Conservation (phyloP, 768 basidiomycete species). For the Podaxis sp. region DNA sequence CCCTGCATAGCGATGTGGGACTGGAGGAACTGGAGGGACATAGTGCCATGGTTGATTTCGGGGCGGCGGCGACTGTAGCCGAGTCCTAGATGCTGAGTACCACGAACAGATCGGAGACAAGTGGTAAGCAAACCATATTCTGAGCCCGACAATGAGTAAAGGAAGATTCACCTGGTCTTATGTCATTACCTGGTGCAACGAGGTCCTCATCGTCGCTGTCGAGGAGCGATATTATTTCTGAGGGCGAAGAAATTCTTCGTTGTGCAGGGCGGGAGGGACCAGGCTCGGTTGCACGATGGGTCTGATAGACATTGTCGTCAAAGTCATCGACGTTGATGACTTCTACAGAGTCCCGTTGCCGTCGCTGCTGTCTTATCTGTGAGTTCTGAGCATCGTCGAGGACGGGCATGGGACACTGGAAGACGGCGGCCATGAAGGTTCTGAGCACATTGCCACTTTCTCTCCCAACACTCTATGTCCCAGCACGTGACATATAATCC, state of each 20-base stretch:
- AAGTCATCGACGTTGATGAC: constrained; percentile 41
- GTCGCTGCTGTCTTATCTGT: constrained; percentile 13
- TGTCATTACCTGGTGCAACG: constrained; percentile 9
- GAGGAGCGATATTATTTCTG: constrained; percentile 31
- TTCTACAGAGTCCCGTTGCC: constrained; percentile 28
- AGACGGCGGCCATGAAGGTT: constrained; percentile 25
- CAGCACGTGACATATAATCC: constrained; percentile 12
- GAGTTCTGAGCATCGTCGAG: constrained; percentile 18
- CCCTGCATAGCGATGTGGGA: constrained; percentile 33
- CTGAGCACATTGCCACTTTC: constrained; percentile 6
- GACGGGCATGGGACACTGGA: constrained; percentile 24
- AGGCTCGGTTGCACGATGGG: constrained; percentile 1
- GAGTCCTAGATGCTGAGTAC: constrained; percentile 16
- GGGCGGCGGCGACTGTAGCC: constrained; percentile 46
- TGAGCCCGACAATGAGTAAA: not conserved
- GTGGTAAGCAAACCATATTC: not conserved
- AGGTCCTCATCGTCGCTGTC: constrained; percentile 25
- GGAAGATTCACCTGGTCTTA: constrained; percentile 14
- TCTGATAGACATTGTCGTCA: constrained; percentile 22
- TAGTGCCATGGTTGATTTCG: constrained; percentile 26
- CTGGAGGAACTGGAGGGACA: constrained; percentile 55
- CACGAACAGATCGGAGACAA: not conserved
- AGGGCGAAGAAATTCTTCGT: constrained; percentile 8
- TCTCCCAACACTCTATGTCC: not conserved
- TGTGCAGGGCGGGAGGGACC: constrained; percentile 14